Percentiles rank a stretch among this genome's conserved stretches.
phyloP scores from a whole-genome alignment of 2,329 filamentous ascomycete genomes.

The Neonectria ditissima region DNA sequence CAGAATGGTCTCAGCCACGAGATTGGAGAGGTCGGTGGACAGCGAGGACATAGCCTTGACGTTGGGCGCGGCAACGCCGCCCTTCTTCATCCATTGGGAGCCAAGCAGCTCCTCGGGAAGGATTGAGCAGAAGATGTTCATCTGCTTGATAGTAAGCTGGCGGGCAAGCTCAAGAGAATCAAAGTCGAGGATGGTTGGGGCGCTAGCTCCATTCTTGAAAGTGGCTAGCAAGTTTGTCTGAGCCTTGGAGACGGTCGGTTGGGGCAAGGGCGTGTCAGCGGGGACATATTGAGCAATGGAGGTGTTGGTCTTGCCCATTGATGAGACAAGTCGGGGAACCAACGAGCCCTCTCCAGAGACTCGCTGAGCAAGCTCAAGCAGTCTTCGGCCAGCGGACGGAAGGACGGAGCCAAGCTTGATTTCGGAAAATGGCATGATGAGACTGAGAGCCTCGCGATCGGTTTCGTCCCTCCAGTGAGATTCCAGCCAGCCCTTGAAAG shows the following conservation, averaged over 20 bases:
- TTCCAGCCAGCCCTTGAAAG: slow-evolving; percentile 97
- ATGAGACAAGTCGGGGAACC: slow-evolving; percentile 85
- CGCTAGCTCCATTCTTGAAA: slow-evolving; percentile 78
- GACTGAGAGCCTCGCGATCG: slow-evolving; percentile 79
- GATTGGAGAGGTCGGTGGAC: slow-evolving; percentile 90
- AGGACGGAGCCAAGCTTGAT: slow-evolving; percentile 75
- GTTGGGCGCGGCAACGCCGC: slow-evolving; percentile 82
- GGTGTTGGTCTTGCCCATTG: slow-evolving; percentile 88
- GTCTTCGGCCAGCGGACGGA: slow-evolving; percentile 82
- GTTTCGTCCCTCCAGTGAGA: slow-evolving; percentile 91
- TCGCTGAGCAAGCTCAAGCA: slow-evolving; percentile 82
- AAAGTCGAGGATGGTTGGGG: slow-evolving; percentile 86
- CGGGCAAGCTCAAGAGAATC: slow-evolving; percentile 91
- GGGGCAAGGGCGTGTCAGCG: slow-evolving; percentile 77
- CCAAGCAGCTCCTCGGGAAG: slow-evolving; percentile 91
- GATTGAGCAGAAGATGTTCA: slow-evolving; percentile 90
- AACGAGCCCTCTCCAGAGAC: slow-evolving; percentile 80
- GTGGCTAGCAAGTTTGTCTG: slow-evolving; percentile 78
- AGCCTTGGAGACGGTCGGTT: slow-evolving; percentile 78
- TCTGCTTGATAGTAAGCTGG: slow-evolving; percentile 93
- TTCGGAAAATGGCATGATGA: slow-evolving; percentile 85
- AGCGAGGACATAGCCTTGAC: slow-evolving; percentile 94
- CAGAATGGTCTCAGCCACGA: slow-evolving; percentile 93
- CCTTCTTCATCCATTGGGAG: slow-evolving; percentile 94
- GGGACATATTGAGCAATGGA: slow-evolving; percentile 78